A percentile compares a stretch with the other conserved stretches of the same genome.
Evolutionary conservation across 2,329 filamentous ascomycete genomes (phyloP).

Genomic region (Cadophora gregata): DNA sequence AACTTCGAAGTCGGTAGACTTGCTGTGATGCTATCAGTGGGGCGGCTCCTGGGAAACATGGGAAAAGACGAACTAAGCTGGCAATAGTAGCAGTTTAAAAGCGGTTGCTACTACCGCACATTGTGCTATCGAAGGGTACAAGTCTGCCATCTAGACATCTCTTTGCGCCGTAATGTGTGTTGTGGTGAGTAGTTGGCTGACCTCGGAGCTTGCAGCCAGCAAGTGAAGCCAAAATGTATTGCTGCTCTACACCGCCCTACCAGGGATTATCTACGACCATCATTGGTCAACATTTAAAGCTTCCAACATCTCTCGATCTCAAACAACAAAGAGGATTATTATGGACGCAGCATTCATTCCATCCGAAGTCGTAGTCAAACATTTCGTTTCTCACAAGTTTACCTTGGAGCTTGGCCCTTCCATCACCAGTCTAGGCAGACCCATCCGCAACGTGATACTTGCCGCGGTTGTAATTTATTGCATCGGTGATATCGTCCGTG

Average conservation of each 20-base stretch:
- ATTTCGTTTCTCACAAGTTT: conserved; percentile 56
- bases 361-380: conserved; percentile 51
- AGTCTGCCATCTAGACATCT: conserved; percentile 69
- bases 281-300: conserved; percentile 23
- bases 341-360: conserved; percentile 49
- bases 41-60: too few species aligned
- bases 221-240: conserved; percentile 11
- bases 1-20: conserved; percentile 98
- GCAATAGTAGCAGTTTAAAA: conserved; percentile 90
- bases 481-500: conserved; percentile 48
- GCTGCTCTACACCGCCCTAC: conserved; percentile 15
- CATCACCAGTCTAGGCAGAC: conserved; percentile 54
- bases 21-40: conserved; percentile 59
- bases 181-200: background rate
- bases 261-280: conserved; percentile 14
- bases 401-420: conserved; percentile 57
- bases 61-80: conserved; percentile 79
- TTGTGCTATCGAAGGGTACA: conserved; percentile 87
- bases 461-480: conserved; percentile 51
- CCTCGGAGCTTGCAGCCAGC: background rate
- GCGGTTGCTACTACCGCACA: conserved; percentile 85
- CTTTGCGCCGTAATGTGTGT: conserved; percentile 17
- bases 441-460: conserved; percentile 56
- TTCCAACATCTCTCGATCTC: conserved; percentile 12
- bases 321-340: conserved; percentile 12